Base-by-base conservation (phyloP, 768 basidiomycete species). In the Rhizopogon sp. region DNA sequence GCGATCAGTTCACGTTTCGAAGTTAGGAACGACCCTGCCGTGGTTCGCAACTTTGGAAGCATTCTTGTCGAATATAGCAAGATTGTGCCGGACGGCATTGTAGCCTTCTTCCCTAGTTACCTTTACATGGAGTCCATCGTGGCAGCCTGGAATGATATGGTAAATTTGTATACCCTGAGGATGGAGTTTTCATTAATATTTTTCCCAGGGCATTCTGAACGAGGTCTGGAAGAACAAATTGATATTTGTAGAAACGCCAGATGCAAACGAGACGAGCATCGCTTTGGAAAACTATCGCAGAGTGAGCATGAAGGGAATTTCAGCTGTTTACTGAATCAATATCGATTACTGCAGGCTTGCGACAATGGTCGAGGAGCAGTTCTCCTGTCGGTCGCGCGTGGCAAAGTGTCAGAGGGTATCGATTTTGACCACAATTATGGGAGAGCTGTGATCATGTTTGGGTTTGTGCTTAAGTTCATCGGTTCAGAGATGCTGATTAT, bases 141-240 rank as follows among this genome's bases (percentile, higher is more conserved):
- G 10, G 93, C 94, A 2, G 97, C 97, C n/a, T 99, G 97, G 97
- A 98, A 98, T 66, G 97, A 99, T 70, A 99, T 99, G 97, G 97
- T 95, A 68, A 51, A 87, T 73, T 22, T 44, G 29, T 43, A 13
- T 47, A 31, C 39, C 29, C 37, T 22, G 14, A 37, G 39, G 9
- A 22, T 10, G 14, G 16, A 6, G 9, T 8, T 33, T 33, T 10
- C 9, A 16, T 37, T 49, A 14, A 51, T 43, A 7, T 43, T 37
- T 28, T 51, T 29, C 56, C 29, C 64, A 99, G 97, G 96, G 96
- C 40, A 98, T 99, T 61, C 76, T 99, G 58, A 98, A 95, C 65
- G 95, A 99, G 77, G 97, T 98, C 16, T 98, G 97, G 94, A 98
- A 98, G 72, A 85, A 98, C 76, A 99, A 99, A 73, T 82, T 99